Percentiles rank a stretch among this genome's conserved stretches.
Conservation (phyloP, 2,329 filamentous ascomycete genomes). For the Emergomyces pasteurianus region DNA sequence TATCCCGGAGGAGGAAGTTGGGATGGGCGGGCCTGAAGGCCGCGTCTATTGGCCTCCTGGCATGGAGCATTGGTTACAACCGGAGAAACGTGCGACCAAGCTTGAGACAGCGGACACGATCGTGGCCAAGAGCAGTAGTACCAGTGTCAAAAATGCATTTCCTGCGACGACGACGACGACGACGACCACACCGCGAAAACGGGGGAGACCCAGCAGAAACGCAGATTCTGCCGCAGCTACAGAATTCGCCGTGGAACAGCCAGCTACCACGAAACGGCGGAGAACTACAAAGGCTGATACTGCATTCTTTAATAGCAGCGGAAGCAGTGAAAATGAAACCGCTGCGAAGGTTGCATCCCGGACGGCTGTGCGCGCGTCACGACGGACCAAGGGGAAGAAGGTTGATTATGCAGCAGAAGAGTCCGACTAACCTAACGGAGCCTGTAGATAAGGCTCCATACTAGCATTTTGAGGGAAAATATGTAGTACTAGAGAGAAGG, state of each 20-base stretch:
- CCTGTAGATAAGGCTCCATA: background rate
- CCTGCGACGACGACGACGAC: background rate
- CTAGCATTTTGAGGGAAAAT: background rate
- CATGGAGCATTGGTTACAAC: slow-evolving; percentile 81
- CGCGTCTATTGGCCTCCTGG: slow-evolving; percentile 84
- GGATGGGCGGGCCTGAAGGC: slow-evolving; percentile 72
- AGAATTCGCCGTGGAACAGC: background rate
- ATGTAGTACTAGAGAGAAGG: background rate
- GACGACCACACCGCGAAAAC: background rate
- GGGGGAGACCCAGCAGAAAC: background rate
- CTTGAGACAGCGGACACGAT: slow-evolving; percentile 6
- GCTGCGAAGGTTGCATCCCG: background rate
- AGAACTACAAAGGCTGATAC: background rate
- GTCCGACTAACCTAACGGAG: background rate
- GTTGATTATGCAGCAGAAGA: slow-evolving; percentile 1
- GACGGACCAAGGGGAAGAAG: slow-evolving; percentile 1
- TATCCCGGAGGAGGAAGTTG: slow-evolving; percentile 56
- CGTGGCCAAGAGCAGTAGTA: background rate
- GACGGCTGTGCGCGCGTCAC: background rate
- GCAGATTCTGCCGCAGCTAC: background rate
- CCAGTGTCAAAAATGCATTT: background rate
- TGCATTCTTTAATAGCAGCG: background rate
- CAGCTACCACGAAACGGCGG: background rate
- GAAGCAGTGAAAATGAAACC: background rate
- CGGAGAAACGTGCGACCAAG: slow-evolving; percentile 46